Conservation (phyloP, 2,329 filamentous ascomycete genomes). For the Penicillium crustosum region DNA sequence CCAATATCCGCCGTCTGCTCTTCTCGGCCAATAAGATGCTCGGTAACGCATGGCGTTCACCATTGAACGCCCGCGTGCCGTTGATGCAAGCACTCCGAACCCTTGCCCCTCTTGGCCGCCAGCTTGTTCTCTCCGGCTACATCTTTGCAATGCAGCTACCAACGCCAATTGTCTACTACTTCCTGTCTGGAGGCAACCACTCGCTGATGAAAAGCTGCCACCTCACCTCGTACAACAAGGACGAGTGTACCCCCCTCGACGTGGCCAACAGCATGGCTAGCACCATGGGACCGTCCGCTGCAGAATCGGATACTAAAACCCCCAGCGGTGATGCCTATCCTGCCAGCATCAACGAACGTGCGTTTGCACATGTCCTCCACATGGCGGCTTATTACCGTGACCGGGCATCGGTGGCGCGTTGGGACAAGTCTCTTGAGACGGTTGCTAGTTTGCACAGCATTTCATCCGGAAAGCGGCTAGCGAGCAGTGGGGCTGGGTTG, state of each 20-base stretch:
- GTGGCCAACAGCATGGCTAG: slow-evolving; percentile 52
- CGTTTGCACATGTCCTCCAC: slow-evolving; percentile 50
- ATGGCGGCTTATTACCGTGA: slow-evolving; percentile 58
- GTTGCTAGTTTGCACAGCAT: slow-evolving; percentile 51
- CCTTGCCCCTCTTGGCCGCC: slow-evolving; percentile 50
- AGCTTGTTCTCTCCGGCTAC: slow-evolving; percentile 54
- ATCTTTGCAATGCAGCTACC: slow-evolving; percentile 57
- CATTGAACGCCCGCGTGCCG: slow-evolving; percentile 46
- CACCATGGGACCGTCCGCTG: slow-evolving; percentile 51
- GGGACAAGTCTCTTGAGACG: slow-evolving; percentile 54
- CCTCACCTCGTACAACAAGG: slow-evolving; percentile 36
- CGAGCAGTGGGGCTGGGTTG: slow-evolving; percentile 42
- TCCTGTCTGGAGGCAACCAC: slow-evolving; percentile 52
- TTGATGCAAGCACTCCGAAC: slow-evolving; percentile 46
- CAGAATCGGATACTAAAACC: slow-evolving; percentile 44
- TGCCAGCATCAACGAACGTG: slow-evolving; percentile 41
- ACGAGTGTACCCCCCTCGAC: slow-evolving; percentile 33
- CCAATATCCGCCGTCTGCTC: slow-evolving; percentile 45
- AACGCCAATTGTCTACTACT: slow-evolving; percentile 43
- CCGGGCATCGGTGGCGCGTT: slow-evolving; percentile 45
- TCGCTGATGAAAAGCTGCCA: slow-evolving; percentile 50
- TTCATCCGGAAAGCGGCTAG: slow-evolving; percentile 33
- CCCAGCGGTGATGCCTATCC: slow-evolving; percentile 40
- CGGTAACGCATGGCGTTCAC: slow-evolving; percentile 48
- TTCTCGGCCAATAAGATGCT: slow-evolving; percentile 52